Base-by-base conservation (phyloP, 257 asterid species). In the Fraxinus pennsylvanica region DNA sequence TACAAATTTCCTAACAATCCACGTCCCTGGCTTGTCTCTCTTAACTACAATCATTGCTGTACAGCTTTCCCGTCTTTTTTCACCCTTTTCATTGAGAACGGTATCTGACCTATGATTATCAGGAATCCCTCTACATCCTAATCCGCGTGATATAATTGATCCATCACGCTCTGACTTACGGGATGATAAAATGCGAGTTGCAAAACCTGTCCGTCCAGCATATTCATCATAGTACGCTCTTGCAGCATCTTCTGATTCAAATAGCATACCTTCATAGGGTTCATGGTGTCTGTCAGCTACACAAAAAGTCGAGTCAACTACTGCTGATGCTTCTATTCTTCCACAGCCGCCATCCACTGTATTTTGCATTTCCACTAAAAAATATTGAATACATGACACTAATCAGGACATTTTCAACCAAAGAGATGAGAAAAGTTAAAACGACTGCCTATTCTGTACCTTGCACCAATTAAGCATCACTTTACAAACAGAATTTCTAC, bases 101-200 rank as follows among this genome's bases (percentile, higher is more conserved):
- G 80, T 84, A 54, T 78, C 89, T 10, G 83, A 54, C 76, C 83
- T 89, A 65, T 82, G 91, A 79, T 12, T 76, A 73, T 73, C 81
- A 43, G 76, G 82, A 74, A 45, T 29, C 79, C 84, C 89, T 86
- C 92, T 88, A 79, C 97, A 92, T 74, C 96, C 97, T 68, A 92
- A 83, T 72, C 92, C 96, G 32, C 94, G 92, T 39, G 92, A 92
- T 85, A 92, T 82, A 61, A 88, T 75, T 36, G 90, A 88, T 33
- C 94, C 92, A 83, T 89, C 96, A 36, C 91, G 86, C 78, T 90
- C 94, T 73, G 96, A 90, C 79, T 89, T 90, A 82, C 96, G 90
- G 59, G 94, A 89, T 3, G 94, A 88, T 68, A 89, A 75, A 73
- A 87, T 83, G 68, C 85, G 90, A 73, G 93, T 85, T 72, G 80